Percentiles rank a stretch among this genome's conserved stretches.
Conservation (phyloP, 129 eudicot species). For the Apium graveolens region DNA sequence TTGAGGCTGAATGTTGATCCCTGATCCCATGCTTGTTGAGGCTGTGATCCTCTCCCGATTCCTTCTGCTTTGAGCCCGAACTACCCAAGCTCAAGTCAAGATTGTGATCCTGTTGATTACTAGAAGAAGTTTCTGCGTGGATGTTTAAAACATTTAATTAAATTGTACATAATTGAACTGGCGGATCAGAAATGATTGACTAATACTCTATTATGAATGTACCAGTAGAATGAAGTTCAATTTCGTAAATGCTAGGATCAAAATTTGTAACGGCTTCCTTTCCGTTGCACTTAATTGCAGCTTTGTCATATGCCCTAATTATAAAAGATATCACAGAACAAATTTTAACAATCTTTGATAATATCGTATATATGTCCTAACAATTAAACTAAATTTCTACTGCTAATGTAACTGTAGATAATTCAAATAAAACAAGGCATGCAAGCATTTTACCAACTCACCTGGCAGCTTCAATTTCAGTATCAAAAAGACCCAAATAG, state of each 20-base stretch:
- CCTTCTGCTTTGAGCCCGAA: slow-evolving; percentile 30
- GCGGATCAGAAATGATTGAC: neutral
- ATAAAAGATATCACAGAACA: neutral
- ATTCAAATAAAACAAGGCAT: slow-evolving; percentile 8
- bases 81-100: slow-evolving; percentile 75
- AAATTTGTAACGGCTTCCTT: slow-evolving; percentile 76
- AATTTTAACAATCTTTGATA: neutral
- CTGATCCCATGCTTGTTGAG: neutral
- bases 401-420: neutral
- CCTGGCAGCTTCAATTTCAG: slow-evolving; percentile 98
- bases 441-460: slow-evolving; percentile 25
- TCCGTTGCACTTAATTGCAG: slow-evolving; percentile 72
- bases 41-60: slow-evolving; percentile 18
- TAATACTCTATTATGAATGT: neutral
- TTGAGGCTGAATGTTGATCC: slow-evolving; percentile 24
- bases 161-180: neutral
- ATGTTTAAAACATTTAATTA: neutral
- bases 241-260: slow-evolving; percentile 55
- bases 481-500: slow-evolving; percentile 92
- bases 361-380: neutral
- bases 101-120: slow-evolving; percentile 31
- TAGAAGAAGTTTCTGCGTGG: slow-evolving; percentile 29
- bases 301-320: slow-evolving; percentile 68
- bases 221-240: slow-evolving; percentile 56
- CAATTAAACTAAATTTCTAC: neutral